Percentiles rank a stretch among this genome's conserved stretches.
Evolutionary conservation across 352 stramenopile genomes (phyloP).

Genomic region (Phytophthora agathidicida): DNA sequence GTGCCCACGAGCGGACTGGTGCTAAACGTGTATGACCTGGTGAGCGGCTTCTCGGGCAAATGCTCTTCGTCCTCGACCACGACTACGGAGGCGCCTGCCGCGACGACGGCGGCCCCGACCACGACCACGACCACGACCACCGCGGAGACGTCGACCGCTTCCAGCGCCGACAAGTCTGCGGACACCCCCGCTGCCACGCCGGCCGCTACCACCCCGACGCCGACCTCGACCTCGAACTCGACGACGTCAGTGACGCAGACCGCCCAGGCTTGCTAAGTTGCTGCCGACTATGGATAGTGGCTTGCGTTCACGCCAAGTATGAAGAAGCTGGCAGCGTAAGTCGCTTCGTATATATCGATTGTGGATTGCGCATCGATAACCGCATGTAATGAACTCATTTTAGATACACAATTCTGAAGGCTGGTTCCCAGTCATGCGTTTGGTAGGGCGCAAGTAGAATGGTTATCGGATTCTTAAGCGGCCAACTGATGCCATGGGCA

Average conservation of each 20-base stretch:
- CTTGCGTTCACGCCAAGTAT: no score
- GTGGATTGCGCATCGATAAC: no score
- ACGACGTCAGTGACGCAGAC: neutral
- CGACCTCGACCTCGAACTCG: slow-evolving; percentile 6
- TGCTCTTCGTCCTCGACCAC: slow-evolving; percentile 14
- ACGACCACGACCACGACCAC: neutral
- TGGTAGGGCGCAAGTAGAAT: no score
- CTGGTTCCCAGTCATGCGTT: no score
- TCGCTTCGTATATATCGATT: no score
- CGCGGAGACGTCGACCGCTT: neutral
- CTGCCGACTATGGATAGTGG: no score
- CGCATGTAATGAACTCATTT: no score
- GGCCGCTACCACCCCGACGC: neutral
- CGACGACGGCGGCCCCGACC: neutral
- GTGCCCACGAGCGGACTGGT: slow-evolving; percentile 27
- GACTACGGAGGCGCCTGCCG: neutral
- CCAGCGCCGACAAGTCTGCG: no score
- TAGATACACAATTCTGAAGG: no score
- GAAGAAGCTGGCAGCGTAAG: no score
- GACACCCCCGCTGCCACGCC: neutral
- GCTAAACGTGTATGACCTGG: slow-evolving; percentile 25
- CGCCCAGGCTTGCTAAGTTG: slow-evolving; percentile 10
- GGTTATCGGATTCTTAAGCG: no score
- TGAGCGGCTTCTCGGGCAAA: slow-evolving; percentile 14
- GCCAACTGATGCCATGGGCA: no score